Evolutionary conservation across 1,139 yeast species (phyloP).

Genomic region (Starmera stellimalicola): DNA sequence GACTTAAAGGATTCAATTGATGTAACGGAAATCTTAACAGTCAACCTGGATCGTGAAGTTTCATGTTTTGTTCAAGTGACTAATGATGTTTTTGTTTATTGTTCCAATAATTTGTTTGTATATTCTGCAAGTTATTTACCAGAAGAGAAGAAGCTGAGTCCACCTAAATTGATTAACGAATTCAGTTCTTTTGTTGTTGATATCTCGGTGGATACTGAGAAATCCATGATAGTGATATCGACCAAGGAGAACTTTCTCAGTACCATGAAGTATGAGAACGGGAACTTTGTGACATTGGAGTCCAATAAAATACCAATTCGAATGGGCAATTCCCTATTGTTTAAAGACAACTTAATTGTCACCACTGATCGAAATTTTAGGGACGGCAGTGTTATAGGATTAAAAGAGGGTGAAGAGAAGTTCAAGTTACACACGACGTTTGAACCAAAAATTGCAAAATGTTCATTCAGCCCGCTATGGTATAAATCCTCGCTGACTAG

Average conservation of each 20-base stretch:
- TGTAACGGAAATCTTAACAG: conserved; percentile 9
- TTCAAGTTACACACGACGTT: conserved; percentile 26
- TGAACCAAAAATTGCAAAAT: conserved; percentile 32
- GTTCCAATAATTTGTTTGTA: conserved; percentile 21
- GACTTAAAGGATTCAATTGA: conserved; percentile 6
- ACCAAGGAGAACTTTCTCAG: conserved; percentile 30
- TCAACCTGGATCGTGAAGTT: conserved; percentile 19
- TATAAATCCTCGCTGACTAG: conserved; percentile 4
- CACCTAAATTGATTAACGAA: conserved; percentile 16
- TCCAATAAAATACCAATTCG: conserved; percentile 32
- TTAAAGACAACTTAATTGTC: conserved; percentile 20
- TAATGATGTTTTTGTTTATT: conserved; percentile 13
- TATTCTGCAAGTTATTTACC: conserved; percentile 32
- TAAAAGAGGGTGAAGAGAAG: conserved; percentile 5
- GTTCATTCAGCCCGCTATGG: conserved; percentile 32
- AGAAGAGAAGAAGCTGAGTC: conserved; percentile 29
- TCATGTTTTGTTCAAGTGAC: conserved; percentile 14
- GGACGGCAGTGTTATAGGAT: conserved; percentile 29
- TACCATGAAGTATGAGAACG: conserved; percentile 20
- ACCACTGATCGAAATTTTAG: conserved; percentile 33
- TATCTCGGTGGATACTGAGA: conserved; percentile 21
- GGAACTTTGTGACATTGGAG: conserved; percentile 10
- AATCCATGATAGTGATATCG: conserved; percentile 27
- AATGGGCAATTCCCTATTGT: conserved; percentile 30
- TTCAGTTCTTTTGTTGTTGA: conserved; percentile 32